Percentiles rank a stretch among this genome's conserved stretches.
Evolutionary conservation across 2,329 filamentous ascomycete genomes (phyloP).

Genomic region (Fusarium dimerum): DNA sequence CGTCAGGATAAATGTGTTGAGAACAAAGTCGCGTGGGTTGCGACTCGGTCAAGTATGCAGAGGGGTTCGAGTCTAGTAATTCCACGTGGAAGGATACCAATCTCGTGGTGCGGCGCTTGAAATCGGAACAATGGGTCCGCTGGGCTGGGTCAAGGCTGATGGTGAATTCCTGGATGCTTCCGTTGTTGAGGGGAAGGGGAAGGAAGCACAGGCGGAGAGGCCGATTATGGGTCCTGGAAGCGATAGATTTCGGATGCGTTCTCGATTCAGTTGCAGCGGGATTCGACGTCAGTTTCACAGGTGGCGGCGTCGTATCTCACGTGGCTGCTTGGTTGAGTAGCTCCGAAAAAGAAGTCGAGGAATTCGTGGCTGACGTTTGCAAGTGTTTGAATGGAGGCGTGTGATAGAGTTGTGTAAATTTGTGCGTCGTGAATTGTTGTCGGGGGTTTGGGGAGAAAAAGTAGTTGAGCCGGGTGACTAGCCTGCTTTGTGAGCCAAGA

Average conservation of each 20-base stretch:
- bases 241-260: conserved; percentile 3
- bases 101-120: conserved; percentile 17
- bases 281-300: not conserved
- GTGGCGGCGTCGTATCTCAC: not conserved
- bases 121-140: conserved; percentile 22
- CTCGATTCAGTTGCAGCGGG: not conserved
- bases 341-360: not conserved
- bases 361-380: not conserved
- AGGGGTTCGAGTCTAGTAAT: conserved; percentile 23
- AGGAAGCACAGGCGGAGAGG: conserved; percentile 15
- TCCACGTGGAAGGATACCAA: conserved; percentile 27
- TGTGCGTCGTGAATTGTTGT: conserved; percentile 7
- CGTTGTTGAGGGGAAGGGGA: not conserved
- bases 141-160: conserved; percentile 15
- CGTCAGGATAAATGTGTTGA: not conserved
- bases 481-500: conserved; percentile 14
- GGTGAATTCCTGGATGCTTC: conserved; percentile 17
- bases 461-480: conserved; percentile 8
- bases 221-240: conserved; percentile 17
- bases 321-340: not conserved
- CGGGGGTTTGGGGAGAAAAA: conserved; percentile 12
- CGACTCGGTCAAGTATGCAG: conserved; percentile 2
- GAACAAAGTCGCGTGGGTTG: conserved; percentile 13
- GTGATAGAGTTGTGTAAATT: conserved; percentile 4
- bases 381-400: conserved; percentile 4